Conservation (phyloP, 768 basidiomycete genomes). For the Melanogaster broomeanus region DNA sequence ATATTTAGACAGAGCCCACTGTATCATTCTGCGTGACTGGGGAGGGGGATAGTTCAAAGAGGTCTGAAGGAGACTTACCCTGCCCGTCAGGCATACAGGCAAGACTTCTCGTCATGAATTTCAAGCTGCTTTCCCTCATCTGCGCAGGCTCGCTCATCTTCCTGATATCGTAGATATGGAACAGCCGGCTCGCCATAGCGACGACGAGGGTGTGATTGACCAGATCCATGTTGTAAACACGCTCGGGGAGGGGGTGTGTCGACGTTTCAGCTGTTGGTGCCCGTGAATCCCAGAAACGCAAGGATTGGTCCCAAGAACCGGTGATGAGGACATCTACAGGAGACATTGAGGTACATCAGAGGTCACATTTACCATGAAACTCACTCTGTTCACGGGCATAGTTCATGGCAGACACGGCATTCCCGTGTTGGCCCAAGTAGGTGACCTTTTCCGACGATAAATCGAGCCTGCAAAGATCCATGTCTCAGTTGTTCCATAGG, state of each 20-base stretch:
- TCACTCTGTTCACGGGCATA: conserved; percentile 66
- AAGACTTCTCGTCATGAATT: conserved; percentile 91
- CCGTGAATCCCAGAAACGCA: conserved; percentile 88
- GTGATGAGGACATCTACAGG: conserved; percentile 70
- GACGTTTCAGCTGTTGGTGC: conserved; percentile 56
- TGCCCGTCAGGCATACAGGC: conserved; percentile 93
- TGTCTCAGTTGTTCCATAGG: neutral
- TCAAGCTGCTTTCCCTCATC: conserved; percentile 88
- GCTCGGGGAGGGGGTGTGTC: conserved; percentile 70
- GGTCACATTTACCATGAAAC: conserved; percentile 21
- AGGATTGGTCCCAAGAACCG: conserved; percentile 89
- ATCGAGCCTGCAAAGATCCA: conserved; percentile 60
- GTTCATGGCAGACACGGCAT: conserved; percentile 76
- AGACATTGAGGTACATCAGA: neutral
- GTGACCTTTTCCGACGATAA: conserved; percentile 70
- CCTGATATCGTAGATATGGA: conserved; percentile 87
- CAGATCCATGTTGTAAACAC: conserved; percentile 83
- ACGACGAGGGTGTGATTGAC: conserved; percentile 82
- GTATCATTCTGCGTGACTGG: neutral
- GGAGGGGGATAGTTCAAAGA: neutral
- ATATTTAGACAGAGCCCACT: neutral
- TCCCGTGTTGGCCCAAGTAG: conserved; percentile 79
- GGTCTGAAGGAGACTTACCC: conserved; percentile 46
- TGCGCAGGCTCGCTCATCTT: conserved; percentile 76
- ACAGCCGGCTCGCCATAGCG: conserved; percentile 88